Evolutionary conservation across 1,284 basidiomycete genomes (phyloP).

Genomic region (Peniophora sp.): DNA sequence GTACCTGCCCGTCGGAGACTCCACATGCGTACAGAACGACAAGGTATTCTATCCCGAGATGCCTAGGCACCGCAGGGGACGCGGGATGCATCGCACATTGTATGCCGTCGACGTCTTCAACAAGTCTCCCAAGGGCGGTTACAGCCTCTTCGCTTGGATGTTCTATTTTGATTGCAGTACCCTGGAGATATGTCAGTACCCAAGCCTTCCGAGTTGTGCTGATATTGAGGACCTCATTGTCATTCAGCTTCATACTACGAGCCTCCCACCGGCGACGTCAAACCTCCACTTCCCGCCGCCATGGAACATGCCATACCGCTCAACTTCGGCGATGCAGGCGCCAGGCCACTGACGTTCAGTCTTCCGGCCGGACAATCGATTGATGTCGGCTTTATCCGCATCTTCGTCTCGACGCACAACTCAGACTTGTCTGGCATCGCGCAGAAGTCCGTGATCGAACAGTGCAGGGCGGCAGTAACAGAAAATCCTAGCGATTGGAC

Average conservation of each 20-base stretch:
- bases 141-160: background rate
- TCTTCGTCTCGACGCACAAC: background rate
- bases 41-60: too few relatives aligned
- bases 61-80: too few relatives aligned
- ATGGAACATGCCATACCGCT: background rate
- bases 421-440: background rate
- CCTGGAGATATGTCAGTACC: background rate
- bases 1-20: background rate
- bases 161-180: background rate
- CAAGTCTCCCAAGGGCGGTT: background rate
- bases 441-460: background rate
- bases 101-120: background rate
- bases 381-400: background rate
- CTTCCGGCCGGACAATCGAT: background rate
- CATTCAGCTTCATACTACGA: background rate
- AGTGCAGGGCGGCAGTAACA: background rate
- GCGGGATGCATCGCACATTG: too few relatives aligned
- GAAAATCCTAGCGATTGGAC: background rate
- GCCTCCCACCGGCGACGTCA: background rate
- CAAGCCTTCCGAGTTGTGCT: background rate
- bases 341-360: background rate
- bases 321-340: background rate
- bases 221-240: background rate
- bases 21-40: background rate
- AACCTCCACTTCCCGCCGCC: background rate